A percentile compares a stretch with the other conserved stretches of the same genome.
Conservation (phyloP, 805 yeast genomes). For the Kregervanrija pseudodelftensis region DNA sequence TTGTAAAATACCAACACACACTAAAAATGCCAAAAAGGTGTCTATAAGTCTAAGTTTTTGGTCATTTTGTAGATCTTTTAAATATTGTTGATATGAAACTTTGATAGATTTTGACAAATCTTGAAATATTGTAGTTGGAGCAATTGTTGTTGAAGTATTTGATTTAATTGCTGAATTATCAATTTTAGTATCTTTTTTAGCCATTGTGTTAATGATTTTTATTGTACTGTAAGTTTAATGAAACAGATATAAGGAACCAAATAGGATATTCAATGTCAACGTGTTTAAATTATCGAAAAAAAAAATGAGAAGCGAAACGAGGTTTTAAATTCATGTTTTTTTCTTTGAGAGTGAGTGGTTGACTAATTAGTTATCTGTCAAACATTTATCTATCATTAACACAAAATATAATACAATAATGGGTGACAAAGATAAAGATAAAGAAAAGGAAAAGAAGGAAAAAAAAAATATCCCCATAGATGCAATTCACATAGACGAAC, state of each 20-base stretch:
- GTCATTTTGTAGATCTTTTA: constrained; percentile 23
- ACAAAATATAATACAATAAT: too few relatives aligned
- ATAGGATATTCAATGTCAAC: too few relatives aligned
- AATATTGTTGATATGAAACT: constrained; percentile 4
- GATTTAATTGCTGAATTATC: not conserved
- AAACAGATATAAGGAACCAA: too few relatives aligned
- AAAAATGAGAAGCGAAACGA: too few relatives aligned
- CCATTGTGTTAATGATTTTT: constrained; percentile 1
- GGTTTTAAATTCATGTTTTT: too few relatives aligned
- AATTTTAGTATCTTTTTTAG: constrained; percentile 2
- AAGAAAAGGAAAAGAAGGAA: constrained; percentile 10
- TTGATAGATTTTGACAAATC: constrained; percentile 4
- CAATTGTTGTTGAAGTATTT: not conserved
- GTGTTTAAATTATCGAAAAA: too few relatives aligned
- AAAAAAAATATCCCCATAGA: constrained; percentile 13
- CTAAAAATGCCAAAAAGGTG: constrained; percentile 65
- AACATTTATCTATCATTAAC: too few relatives aligned
- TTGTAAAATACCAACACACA: constrained; percentile 69
- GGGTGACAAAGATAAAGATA: too few relatives aligned
- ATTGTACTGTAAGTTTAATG: too few relatives aligned
- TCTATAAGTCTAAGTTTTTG: constrained; percentile 63
- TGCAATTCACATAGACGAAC: constrained; percentile 19
- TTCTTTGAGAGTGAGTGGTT: too few relatives aligned
- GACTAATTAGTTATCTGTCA: too few relatives aligned
- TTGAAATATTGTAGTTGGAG: not conserved